Evolutionary conservation across 1,284 basidiomycete genomes (phyloP).

Genomic region (Irpex sp.): DNA sequence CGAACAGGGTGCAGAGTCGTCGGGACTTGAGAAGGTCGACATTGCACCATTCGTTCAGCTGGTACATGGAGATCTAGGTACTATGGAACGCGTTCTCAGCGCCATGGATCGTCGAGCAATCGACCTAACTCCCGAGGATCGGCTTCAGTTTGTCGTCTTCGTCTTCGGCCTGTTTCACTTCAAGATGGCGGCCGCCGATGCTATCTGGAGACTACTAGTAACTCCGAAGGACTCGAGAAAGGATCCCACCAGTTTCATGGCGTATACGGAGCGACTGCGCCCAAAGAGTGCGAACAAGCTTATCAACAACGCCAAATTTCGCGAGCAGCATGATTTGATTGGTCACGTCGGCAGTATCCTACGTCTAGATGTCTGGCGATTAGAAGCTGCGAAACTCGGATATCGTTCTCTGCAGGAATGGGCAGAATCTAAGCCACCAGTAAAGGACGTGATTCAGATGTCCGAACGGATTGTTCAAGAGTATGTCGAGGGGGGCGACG

Average conservation of each 20-base stretch:
- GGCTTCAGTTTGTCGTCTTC: constrained; percentile 27
- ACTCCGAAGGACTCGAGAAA: constrained; percentile 7
- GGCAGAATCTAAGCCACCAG: no score
- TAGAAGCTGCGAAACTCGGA: no score
- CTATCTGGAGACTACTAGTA: constrained; percentile 30
- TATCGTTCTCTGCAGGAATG: no score
- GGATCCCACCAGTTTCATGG: constrained; percentile 19
- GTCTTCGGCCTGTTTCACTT: constrained; percentile 35
- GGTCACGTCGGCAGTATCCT: constrained; percentile 16
- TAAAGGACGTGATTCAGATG: no score
- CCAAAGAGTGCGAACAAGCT: constrained; percentile 26
- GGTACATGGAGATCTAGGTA: constrained; percentile 16
- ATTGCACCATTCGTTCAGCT: neutral
- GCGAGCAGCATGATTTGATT: constrained; percentile 33
- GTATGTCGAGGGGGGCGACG: no score
- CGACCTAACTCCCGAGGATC: constrained; percentile 24
- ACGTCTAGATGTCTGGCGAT: constrained; percentile 14
- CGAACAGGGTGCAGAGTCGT: neutral
- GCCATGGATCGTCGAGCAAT: constrained; percentile 16
- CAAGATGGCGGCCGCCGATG: constrained; percentile 35
- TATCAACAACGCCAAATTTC: constrained; percentile 28
- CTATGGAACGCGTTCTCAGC: constrained; percentile 21
- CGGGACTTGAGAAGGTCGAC: neutral
- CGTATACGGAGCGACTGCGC: constrained; percentile 18
- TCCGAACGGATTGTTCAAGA: no score